These are phyloP conservation scores for Cladosporium sp. DNA, from an alignment of 2,329 filamentous ascomycete species.

Conservation along the genomic window DNA sequence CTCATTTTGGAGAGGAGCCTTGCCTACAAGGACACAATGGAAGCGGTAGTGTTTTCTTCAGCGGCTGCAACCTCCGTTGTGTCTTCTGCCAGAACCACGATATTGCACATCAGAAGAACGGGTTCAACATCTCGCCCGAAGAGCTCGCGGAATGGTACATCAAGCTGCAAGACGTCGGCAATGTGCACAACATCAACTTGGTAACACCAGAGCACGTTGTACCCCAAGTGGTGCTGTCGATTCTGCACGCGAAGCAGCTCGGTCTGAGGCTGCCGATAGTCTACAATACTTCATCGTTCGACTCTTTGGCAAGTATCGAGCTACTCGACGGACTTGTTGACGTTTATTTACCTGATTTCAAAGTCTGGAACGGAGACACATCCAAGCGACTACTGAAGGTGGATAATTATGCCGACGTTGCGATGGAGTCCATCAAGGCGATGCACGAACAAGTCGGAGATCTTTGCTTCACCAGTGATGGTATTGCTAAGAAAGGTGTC, in stretches of 20 bases:
- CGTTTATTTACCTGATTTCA: slow-evolving; percentile 88
- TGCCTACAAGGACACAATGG: slow-evolving; percentile 82
- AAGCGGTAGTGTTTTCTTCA: slow-evolving; percentile 79
- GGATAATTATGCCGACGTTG: slow-evolving; percentile 70
- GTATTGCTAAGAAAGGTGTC: slow-evolving; percentile 75
- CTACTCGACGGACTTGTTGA: slow-evolving; percentile 78
- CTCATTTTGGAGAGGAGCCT: slow-evolving; percentile 81
- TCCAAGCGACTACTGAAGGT: slow-evolving; percentile 74
- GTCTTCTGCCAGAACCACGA: slow-evolving; percentile 81
- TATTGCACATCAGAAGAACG: slow-evolving; percentile 78
- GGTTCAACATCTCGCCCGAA: slow-evolving; percentile 75
- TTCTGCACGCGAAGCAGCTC: slow-evolving; percentile 69
- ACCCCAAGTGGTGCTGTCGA: slow-evolving; percentile 75
- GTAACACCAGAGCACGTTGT: slow-evolving; percentile 86
- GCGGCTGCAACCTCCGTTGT: slow-evolving; percentile 72
- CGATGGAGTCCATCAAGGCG: slow-evolving; percentile 73
- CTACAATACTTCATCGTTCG: slow-evolving; percentile 83
- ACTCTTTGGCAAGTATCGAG: slow-evolving; percentile 69
- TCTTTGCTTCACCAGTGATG: slow-evolving; percentile 77
- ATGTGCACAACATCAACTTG: slow-evolving; percentile 87
- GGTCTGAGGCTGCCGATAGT: slow-evolving; percentile 73
- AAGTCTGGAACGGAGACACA: slow-evolving; percentile 69
- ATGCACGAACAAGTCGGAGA: slow-evolving; percentile 84
- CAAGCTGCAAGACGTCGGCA: slow-evolving; percentile 76
- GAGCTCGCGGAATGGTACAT: slow-evolving; percentile 79